These are phyloP conservation scores for Chytriomyces sp. DNA, from an alignment of 192 early-diverging fungal genomes.

Conservation along the genomic window DNA sequence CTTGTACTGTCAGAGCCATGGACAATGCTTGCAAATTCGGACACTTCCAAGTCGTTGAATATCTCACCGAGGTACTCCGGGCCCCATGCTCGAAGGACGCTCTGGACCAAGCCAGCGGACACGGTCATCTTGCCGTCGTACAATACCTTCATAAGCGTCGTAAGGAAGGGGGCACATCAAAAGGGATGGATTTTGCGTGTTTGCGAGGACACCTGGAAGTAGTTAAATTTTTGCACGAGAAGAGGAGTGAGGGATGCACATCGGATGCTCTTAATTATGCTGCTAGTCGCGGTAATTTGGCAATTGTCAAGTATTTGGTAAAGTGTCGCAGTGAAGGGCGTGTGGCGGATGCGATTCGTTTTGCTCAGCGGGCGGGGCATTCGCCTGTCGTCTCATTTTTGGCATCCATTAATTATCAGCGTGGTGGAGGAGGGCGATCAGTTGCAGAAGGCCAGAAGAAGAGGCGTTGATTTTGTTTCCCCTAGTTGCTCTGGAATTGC, in stretches of 20 bases:
- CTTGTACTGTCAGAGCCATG: background rate
- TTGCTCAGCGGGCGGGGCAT: constrained; percentile 1
- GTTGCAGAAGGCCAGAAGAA: background rate
- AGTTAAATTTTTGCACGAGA: constrained; percentile 33
- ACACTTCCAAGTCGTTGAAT: constrained; percentile 16
- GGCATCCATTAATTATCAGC: background rate
- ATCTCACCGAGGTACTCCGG: background rate
- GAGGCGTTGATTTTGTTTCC: no score
- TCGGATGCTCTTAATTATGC: constrained; percentile 18
- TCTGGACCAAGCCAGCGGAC: constrained; percentile 27
- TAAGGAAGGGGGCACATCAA: constrained; percentile 20
- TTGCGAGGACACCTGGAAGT: constrained; percentile 21
- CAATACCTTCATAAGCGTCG: constrained; percentile 17
- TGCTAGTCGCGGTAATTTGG: constrained; percentile 5
- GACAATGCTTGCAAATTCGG: constrained; percentile 10
- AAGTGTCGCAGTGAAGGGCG: constrained; percentile 8
- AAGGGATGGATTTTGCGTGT: constrained; percentile 35
- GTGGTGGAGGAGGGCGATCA: background rate
- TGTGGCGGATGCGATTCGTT: background rate
- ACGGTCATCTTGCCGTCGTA: constrained; percentile 31
- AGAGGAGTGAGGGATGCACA: constrained; percentile 36
- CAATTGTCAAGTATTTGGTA: constrained; percentile 4
- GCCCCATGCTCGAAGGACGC: constrained; percentile 14
- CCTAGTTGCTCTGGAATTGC: no score
- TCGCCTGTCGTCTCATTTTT: background rate